phyloP scores from a whole-genome alignment of 495 filamentous ascomycete genomes.

The Xylaria venustula region DNA sequence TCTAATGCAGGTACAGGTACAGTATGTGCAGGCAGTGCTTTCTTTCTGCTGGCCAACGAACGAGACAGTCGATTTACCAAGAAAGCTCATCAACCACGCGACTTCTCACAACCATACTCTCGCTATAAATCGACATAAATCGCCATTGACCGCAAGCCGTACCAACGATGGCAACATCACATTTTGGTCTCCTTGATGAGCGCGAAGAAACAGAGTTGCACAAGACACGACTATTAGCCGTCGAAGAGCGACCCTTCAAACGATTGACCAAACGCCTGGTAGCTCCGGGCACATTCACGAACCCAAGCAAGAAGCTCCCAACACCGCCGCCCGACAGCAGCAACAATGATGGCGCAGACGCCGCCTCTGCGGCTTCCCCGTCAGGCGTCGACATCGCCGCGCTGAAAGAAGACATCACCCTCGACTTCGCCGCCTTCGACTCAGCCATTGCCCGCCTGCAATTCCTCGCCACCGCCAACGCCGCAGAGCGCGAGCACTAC shows the following conservation, averaged over 20 bases:
- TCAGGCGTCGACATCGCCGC: conserved; percentile 47
- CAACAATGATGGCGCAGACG: conserved; percentile 22
- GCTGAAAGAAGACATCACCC: conserved; percentile 77
- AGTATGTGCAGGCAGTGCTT: no score
- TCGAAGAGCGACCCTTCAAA: conserved; percentile 92
- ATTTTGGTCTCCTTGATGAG: conserved; percentile 44
- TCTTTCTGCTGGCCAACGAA: no score
- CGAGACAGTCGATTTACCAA: neutral
- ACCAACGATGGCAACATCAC: conserved; percentile 20
- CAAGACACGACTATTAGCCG: conserved; percentile 82
- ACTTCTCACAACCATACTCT: neutral
- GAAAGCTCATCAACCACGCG: neutral
- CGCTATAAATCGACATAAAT: no score
- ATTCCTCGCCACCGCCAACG: conserved; percentile 79
- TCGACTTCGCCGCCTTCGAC: conserved; percentile 91
- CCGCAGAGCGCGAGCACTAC: conserved; percentile 82
- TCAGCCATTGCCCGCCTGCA: conserved; percentile 77
- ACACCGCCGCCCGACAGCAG: conserved; percentile 69
- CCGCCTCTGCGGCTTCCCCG: conserved; percentile 22
- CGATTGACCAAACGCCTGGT: conserved; percentile 80
- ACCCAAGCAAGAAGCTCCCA: conserved; percentile 52
- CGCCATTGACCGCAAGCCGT: neutral
- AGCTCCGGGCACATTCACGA: conserved; percentile 59
- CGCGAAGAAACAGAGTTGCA: conserved; percentile 78
- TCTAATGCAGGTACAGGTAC: no score